A percentile compares a stretch with the other conserved stretches of the same genome.
These are phyloP conservation scores for Termitomyces sp. DNA, from an alignment of 768 basidiomycete genomes.

Conservation along the genomic window DNA sequence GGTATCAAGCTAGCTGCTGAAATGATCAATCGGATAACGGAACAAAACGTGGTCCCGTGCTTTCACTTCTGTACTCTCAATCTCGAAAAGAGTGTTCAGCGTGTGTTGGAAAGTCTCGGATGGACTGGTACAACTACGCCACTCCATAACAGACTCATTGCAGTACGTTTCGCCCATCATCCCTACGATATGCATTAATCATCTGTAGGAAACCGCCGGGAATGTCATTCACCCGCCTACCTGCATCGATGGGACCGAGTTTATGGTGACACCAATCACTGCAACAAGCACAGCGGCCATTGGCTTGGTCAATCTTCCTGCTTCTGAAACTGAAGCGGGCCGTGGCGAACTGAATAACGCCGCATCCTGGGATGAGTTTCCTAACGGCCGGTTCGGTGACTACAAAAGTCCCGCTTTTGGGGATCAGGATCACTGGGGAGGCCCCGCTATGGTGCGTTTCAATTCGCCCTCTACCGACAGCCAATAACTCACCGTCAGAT, in stretches of 20 bases:
- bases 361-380: slow-evolving; percentile 91
- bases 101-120: slow-evolving; percentile 71
- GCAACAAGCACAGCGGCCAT: slow-evolving; percentile 61
- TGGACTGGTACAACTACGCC: slow-evolving; percentile 54
- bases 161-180: slow-evolving; percentile 29
- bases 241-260: slow-evolving; percentile 23
- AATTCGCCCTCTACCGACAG: background rate
- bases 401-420: slow-evolving; percentile 97
- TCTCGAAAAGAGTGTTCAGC: slow-evolving; percentile 90
- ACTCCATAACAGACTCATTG: slow-evolving; percentile 60
- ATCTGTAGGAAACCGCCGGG: slow-evolving; percentile 29
- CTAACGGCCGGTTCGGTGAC: slow-evolving; percentile 97
- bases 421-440: slow-evolving; percentile 71
- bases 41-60: slow-evolving; percentile 55
- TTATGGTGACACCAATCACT: slow-evolving; percentile 57
- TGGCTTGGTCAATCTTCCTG: slow-evolving; percentile 43
- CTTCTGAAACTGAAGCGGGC: slow-evolving; percentile 50
- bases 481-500: background rate
- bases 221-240: slow-evolving; percentile 21
- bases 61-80: slow-evolving; percentile 97
- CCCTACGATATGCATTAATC: background rate
- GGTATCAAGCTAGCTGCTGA: slow-evolving; percentile 82
- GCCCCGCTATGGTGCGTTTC: slow-evolving; percentile 52
- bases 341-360: slow-evolving; percentile 74
- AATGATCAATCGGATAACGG: slow-evolving; percentile 62